Evolutionary conservation across 257 asterid species (phyloP), one percentile per base, ranked within the genome.

Genomic region (Apocynum venetum): DNA sequence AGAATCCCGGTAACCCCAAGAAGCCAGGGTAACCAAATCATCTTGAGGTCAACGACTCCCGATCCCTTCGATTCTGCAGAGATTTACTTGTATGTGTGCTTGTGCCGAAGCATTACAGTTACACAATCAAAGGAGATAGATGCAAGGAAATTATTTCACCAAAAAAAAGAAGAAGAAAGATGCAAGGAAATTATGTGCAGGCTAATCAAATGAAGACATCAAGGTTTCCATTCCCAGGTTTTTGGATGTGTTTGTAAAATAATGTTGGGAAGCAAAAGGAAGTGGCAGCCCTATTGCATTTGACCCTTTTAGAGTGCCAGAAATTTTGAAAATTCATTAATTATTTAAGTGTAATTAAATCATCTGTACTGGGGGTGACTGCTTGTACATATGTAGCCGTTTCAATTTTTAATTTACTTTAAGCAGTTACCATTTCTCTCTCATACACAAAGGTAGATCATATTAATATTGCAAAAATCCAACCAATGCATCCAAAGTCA

Each of bases 281-380:
- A 11, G 2, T 13, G 47, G 70, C 44, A 64, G 20, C 70, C 70
- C 10, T 11, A 12, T 63, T 4, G 7, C 19, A 48, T 12, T 10
- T 48, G 13, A 38, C 46, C 44, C 10, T 19, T 71, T 47, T 47
- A 74, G 55, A 17, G 56, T 3, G 60, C n/a, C 67, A 12, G 6
- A 73, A 72, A 49, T 79, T 79, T 79, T 63, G 78, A 25, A 73
- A 31, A 64, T 66, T 56, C 82, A 48, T 79, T 72, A 44, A 52
- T 79, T 79, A 8, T 72, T 79, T 63, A 19, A 17, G 8, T 72
- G 64, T 52, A 72, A 52, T 12, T 63, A 35, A 4, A n/a, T 36
- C 35, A 25, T 25, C 31, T 25, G 31, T 25, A 25, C 31, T 25
- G 31, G 31, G 31, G 31, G 31, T 25, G 31, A 25, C 31, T 25